Percentiles rank a stretch among this genome's conserved stretches.
These are phyloP conservation scores for Ogataea pignaliae DNA, from an alignment of 805 yeast genomes.

Conservation along the genomic window DNA sequence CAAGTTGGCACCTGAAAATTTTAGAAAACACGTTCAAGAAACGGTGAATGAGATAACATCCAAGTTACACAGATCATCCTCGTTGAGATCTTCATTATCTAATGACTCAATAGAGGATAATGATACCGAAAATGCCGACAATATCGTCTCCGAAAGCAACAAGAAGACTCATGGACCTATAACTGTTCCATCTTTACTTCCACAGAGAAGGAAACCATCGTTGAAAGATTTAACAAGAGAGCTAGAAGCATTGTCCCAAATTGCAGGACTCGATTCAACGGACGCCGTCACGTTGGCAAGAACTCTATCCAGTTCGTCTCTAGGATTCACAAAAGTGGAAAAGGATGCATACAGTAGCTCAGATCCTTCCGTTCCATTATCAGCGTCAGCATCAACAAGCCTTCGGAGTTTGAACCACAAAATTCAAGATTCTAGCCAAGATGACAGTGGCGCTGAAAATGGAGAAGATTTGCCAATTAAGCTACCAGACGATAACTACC, in stretches of 20 bases:
- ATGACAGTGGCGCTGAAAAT: conserved; percentile 20
- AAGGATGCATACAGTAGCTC: conserved; percentile 34
- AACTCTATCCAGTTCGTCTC: conserved; percentile 65
- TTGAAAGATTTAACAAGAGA: conserved; percentile 70
- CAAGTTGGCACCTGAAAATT: conserved; percentile 88
- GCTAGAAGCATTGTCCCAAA: conserved; percentile 64
- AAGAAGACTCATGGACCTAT: conserved; percentile 1
- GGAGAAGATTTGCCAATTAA: conserved; percentile 11
- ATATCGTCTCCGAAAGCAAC: not conserved
- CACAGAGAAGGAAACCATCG: conserved; percentile 47
- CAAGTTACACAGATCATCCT: conserved; percentile 28
- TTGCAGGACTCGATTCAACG: conserved; percentile 73
- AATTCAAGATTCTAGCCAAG: conserved; percentile 22
- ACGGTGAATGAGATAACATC: conserved; percentile 50
- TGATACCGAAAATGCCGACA: conserved; percentile 2
- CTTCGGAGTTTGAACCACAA: conserved; percentile 4
- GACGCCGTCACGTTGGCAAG: conserved; percentile 84
- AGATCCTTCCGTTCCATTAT: conserved; percentile 2
- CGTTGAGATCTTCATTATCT: conserved; percentile 24
- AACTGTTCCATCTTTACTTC: not conserved
- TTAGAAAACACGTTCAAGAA: conserved; percentile 58
- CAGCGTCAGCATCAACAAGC: conserved; percentile 2
- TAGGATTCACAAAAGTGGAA: conserved; percentile 53
- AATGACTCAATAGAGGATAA: conserved; percentile 12
- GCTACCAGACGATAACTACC: conserved; percentile 15